phyloP scores from a whole-genome alignment of 495 filamentous ascomycete species.

The Penicillium tannophilum region DNA sequence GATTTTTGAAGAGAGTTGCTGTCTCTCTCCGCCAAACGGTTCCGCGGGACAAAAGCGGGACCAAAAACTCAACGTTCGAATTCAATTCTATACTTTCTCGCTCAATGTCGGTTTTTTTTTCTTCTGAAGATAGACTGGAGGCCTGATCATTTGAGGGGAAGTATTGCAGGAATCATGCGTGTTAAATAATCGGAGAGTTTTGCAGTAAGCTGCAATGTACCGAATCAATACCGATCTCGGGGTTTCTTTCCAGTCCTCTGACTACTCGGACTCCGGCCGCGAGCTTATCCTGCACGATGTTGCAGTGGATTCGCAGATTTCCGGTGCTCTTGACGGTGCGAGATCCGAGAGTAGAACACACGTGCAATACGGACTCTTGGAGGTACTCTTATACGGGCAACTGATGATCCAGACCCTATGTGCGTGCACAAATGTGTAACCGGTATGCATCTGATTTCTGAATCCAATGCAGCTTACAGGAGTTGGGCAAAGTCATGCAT shows the following conservation, averaged over 20 bases:
- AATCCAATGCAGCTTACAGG: not conserved
- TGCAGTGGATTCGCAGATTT: not conserved
- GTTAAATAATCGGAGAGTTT: not conserved
- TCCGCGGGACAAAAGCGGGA: conserved; percentile 28
- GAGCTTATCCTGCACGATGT: conserved; percentile 18
- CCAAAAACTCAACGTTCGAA: conserved; percentile 5
- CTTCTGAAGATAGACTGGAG: no score
- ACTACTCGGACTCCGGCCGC: conserved; percentile 9
- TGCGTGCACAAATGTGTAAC: not conserved
- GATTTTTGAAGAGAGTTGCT: conserved; percentile 20
- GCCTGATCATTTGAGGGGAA: not conserved
- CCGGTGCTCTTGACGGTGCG: not conserved
- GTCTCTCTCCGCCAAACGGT: conserved; percentile 17
- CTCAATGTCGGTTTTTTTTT: not conserved
- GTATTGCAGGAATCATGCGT: not conserved
- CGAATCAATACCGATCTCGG: conserved; percentile 1
- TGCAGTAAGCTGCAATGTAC: not conserved
- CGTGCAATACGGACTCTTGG: no score
- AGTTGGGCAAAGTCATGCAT: conserved; percentile 1
- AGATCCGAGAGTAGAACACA: no score
- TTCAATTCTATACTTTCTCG: not conserved
- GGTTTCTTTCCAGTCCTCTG: not conserved
- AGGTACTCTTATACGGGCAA: no score
- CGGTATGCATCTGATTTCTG: not conserved
- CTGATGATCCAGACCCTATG: not conserved